Base-by-base conservation (phyloP, 192 early-diverging fungal genomes). In the Rhizoclosmatium globosum region DNA sequence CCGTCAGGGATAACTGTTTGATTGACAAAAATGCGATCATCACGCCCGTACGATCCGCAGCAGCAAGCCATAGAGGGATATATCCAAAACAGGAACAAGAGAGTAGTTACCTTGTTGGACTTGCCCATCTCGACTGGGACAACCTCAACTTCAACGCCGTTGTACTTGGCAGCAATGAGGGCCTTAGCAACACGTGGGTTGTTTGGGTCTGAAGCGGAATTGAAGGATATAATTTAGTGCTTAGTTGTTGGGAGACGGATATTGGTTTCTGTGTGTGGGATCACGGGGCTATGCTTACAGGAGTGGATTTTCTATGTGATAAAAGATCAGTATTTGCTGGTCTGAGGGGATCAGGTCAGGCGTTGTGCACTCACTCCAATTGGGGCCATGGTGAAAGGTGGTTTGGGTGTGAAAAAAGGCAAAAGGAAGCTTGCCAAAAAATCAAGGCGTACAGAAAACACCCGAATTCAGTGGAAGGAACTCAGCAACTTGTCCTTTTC, bases 141-240 rank as follows among this genome's bases (percentile, higher is more conserved):
- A 73, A 89, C 85, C 39, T 88, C 89, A 76, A 98, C 82, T 44
- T 95, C 91, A 47, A 94, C 73, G 81, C 89, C 91, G 81, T 92
- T 92, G 83, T 93, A 92, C 79, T 91, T 87, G 83, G 95, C 96
- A 44, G 87, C 91, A 78, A 95, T 86, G 86, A 91, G 89, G 56
- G 88, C 85, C 86, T 93, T 93, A 82, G 83, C 86, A 75, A 90
- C 89, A 68, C 93, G 90, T 68, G 89, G 87, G 89, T 93, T 94
- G 81, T 91, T 82, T 74, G 92, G 90, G 84, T 94, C 73, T 75
- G 41, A 3, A 4, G 47, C 48, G n/a, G 21, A 17, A 7, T 31
- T 42, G 9, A n/a, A 45, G 46, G 4, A 44, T 47, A 42, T 57
- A 31, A 38, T 0, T 19, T 13, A 69, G 38, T 2, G 17, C 3